These are phyloP conservation scores for Erysimum cheiranthoides DNA, from an alignment of 345 rosid species.

Conservation along the genomic window DNA sequence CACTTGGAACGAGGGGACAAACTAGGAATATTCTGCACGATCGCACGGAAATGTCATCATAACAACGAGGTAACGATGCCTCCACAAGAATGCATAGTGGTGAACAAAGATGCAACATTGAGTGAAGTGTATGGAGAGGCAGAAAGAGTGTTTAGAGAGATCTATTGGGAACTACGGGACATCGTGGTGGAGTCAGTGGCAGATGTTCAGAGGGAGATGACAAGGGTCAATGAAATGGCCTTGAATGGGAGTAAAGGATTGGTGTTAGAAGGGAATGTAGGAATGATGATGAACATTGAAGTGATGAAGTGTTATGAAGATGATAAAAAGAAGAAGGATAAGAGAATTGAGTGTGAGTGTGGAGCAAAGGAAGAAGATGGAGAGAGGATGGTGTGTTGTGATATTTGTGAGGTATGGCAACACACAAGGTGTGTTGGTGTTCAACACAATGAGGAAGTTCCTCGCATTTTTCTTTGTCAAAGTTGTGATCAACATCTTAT, in stretches of 20 bases:
- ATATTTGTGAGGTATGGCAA: conserved; percentile 91
- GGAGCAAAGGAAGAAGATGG: conserved; percentile 85
- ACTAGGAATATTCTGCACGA: conserved; percentile 62
- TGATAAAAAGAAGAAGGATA: conserved; percentile 41
- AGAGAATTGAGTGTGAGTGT: conserved; percentile 64
- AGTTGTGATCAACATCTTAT: conserved; percentile 79
- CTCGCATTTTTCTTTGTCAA: conserved; percentile 80
- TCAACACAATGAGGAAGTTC: conserved; percentile 68
- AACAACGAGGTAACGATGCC: conserved; percentile 44
- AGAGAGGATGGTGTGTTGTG: conserved; percentile 81
- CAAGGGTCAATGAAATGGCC: conserved; percentile 49
- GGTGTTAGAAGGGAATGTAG: conserved; percentile 55
- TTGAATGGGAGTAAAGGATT: conserved; percentile 53
- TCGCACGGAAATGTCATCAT: conserved; percentile 44
- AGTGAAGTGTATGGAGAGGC: conserved; percentile 68
- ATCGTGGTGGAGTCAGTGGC: conserved; percentile 55
- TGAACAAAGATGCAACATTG: conserved; percentile 66
- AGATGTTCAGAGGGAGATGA: conserved; percentile 51
- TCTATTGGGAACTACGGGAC: conserved; percentile 73
- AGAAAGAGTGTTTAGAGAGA: conserved; percentile 64
- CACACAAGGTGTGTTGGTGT: conserved; percentile 80
- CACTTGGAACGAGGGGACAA: conserved; percentile 47
- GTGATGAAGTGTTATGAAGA: conserved; percentile 35
- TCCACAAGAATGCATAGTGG: conserved; percentile 67
- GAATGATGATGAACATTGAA: conserved; percentile 44